Evolutionary conservation across 495 filamentous ascomycete species (phyloP), one percentile per base, ranked within the genome.

Genomic region (Aspergillus panamensis): DNA sequence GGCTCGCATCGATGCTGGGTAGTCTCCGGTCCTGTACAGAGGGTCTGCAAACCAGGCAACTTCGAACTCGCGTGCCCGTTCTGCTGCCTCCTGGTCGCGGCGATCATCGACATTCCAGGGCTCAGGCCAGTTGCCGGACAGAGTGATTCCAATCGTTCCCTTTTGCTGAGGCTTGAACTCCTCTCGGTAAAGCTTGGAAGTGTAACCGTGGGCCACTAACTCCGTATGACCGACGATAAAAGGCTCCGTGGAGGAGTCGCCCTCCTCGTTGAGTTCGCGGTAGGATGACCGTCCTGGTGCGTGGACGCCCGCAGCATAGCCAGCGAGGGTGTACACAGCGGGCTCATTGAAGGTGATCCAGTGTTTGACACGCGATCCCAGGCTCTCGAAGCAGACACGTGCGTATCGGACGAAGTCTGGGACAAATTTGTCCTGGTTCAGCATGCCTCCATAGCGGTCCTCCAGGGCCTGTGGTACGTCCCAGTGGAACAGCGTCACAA

Each of bases 281-380:
- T 74, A 75, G 25, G 71, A 76, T 2, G 73, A 76, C 19, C 77
- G 64, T 2, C 65, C 77, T 0, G 77, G 77, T 6, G 77, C 77
- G 58, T 77, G 76, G 14, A 78, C 66, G 0, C 79, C 79, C 0
- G 72, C 76, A 6, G 76, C 77, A 49, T 81, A 82, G 0, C 79
- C 79, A 29, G 75, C 66, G 13, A 80, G 67, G 0, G 74, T 66
- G 32, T 73, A 77, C 25, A 77, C 74, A 0, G 69, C 69, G 0
- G 78, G 78, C 60, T 81, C 78, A 51, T 81, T 81, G 53, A 77
- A 73, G 1, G 77, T 81, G 21, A 81, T 79, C 78, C 78, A 81
- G 45, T 77, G 69, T 58, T 75, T 73, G 35, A 81, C 78, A 20
- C 76, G 72, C 47, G 75, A 71, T 25, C 71, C 72, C 31, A 81